Evolutionary conservation across 768 basidiomycete species (phyloP).

Genomic region (Tephrocybe rancida): DNA sequence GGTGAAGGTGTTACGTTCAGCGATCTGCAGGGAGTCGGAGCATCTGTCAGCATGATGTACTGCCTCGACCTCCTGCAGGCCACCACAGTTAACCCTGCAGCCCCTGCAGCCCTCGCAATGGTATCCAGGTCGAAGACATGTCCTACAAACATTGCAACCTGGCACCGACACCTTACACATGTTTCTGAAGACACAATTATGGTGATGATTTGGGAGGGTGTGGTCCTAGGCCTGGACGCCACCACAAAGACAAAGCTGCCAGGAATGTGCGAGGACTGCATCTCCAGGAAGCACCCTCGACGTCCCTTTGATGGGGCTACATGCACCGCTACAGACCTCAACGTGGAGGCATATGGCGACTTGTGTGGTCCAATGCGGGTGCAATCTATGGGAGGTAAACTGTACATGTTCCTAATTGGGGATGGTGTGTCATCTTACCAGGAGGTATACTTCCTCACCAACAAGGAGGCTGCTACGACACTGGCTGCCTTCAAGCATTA

Average conservation of each 20-base stretch:
- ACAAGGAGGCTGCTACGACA: background rate
- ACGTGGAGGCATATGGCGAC: background rate
- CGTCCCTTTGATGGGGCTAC: constrained; percentile 23
- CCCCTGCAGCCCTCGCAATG: constrained; percentile 3
- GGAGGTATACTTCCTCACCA: constrained; percentile 18
- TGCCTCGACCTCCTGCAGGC: background rate
- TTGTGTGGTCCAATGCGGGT: constrained; percentile 18
- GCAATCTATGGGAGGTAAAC: constrained; percentile 13
- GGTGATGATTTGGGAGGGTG: constrained; percentile 5
- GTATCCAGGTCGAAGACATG: constrained; percentile 15
- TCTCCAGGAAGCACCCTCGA: background rate
- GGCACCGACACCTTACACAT: constrained; percentile 29
- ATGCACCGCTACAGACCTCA: constrained; percentile 15
- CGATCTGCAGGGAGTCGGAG: background rate
- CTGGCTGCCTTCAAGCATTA: constrained; percentile 9
- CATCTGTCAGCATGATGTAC: background rate
- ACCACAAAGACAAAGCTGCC: background rate
- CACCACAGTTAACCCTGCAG: no score
- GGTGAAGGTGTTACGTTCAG: background rate
- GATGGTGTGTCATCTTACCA: constrained; percentile 20
- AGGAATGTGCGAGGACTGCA: constrained; percentile 11
- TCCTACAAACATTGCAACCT: constrained; percentile 19
- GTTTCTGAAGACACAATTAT: constrained; percentile 9
- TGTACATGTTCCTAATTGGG: constrained; percentile 25
- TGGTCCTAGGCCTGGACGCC: constrained; percentile 24